phyloP scores from a whole-genome alignment of 208 protist genomes.

The Wallacemonas collosoma region DNA sequence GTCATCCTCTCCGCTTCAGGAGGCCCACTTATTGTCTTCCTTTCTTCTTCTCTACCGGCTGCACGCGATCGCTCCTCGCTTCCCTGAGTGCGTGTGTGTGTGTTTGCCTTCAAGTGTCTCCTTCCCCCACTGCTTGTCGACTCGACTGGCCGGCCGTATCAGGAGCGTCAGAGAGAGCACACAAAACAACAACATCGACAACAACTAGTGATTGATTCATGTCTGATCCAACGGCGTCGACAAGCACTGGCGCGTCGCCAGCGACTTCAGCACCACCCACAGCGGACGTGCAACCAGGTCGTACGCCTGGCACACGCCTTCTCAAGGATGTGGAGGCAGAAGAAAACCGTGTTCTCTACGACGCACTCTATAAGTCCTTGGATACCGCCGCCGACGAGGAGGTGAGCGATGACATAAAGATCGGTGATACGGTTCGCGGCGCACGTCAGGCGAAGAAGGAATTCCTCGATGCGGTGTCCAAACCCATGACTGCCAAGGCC shows the following conservation, averaged over 20 bases:
- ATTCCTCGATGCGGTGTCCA: conserved; percentile 37
- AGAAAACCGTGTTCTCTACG: conserved; percentile 65
- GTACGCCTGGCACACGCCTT: conserved; percentile 32
- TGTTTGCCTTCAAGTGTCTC: no score
- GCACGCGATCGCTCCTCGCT: no score
- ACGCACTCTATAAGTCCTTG: conserved; percentile 63
- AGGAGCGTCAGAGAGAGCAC: no score
- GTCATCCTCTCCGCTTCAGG: neutral
- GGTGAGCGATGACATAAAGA: conserved; percentile 32
- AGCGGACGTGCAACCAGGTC: neutral
- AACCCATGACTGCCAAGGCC: conserved; percentile 62
- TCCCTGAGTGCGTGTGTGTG: neutral
- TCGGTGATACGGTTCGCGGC: conserved; percentile 43
- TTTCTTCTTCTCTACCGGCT: neutral
- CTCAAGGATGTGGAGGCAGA: conserved; percentile 66
- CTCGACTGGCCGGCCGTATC: no score
- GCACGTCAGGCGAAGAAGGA: conserved; percentile 44
- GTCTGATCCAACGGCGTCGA: neutral
- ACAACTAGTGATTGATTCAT: neutral
- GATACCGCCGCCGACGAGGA: conserved; percentile 25
- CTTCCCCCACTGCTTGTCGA: no score
- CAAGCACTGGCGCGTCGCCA: neutral
- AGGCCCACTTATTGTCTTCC: neutral
- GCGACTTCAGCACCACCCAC: neutral
- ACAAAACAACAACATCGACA: neutral